Conservation (phyloP, 192 early-diverging fungal species). For the Rhizoclosmatium sp. region DNA sequence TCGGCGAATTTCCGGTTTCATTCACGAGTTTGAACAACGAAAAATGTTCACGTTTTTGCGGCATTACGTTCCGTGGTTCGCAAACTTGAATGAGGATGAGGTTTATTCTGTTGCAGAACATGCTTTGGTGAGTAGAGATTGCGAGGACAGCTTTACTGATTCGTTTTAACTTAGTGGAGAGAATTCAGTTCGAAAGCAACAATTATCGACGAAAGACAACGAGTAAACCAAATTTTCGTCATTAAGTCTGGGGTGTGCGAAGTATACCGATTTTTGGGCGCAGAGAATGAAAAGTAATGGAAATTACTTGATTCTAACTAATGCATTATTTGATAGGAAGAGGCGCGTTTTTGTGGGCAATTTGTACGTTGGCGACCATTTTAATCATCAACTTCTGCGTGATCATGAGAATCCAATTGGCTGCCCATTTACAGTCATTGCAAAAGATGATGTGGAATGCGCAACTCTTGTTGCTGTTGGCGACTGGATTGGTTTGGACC, state of each 20-base stretch:
- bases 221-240: constrained; percentile 17
- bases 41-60: constrained; percentile 21
- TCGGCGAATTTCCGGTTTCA: not conserved
- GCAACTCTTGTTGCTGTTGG: constrained; percentile 15
- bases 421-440: constrained; percentile 10
- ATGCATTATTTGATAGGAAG: not conserved
- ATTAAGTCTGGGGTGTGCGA: constrained; percentile 13
- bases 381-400: constrained; percentile 13
- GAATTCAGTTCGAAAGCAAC: not conserved
- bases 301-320: not conserved
- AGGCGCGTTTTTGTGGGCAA: not conserved
- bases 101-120: not conserved
- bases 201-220: constrained; percentile 18
- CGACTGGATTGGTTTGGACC: not conserved
- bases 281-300: not conserved
- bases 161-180: not conserved
- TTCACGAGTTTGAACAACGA: constrained; percentile 12
- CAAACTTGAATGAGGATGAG: not conserved
- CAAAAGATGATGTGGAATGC: not conserved
- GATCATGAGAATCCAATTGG: constrained; percentile 3
- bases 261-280: not conserved
- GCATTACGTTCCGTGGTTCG: constrained; percentile 21
- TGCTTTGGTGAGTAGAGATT: not conserved
- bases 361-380: constrained; percentile 14
- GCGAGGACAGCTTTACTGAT: too few species aligned